These are phyloP conservation scores for Fusarium avenaceum DNA, from an alignment of 2,329 filamentous ascomycete species.

Conservation along the genomic window DNA sequence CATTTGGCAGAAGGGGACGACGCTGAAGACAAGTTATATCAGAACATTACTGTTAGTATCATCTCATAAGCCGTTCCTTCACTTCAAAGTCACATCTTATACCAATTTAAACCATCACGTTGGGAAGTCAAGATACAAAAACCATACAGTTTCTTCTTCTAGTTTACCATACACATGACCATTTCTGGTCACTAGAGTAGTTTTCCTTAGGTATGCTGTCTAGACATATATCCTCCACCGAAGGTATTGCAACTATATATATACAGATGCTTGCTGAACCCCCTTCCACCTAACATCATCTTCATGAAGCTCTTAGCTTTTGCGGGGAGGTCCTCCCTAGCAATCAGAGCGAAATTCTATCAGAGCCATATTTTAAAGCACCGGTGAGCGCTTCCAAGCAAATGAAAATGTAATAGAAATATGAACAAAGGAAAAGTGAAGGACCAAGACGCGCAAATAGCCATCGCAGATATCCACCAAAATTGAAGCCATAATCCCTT, in stretches of 20 bases:
- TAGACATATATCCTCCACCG: slow-evolving; percentile 21
- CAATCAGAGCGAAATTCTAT: slow-evolving; percentile 46
- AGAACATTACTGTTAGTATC: background rate
- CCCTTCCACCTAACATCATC: slow-evolving; percentile 20
- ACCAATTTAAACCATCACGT: background rate
- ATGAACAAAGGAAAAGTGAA: slow-evolving; percentile 47
- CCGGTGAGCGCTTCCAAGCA: slow-evolving; percentile 44
- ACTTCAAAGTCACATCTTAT: too few species aligned
- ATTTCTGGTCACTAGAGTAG: slow-evolving; percentile 25
- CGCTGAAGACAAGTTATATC: slow-evolving; percentile 26
- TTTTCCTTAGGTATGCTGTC: slow-evolving; percentile 34
- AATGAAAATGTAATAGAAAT: slow-evolving; percentile 46
- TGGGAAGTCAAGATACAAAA: slow-evolving; percentile 17
- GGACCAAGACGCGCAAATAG: slow-evolving; percentile 36
- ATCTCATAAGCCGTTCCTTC: background rate
- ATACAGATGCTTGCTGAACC: slow-evolving; percentile 49
- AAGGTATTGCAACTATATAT: slow-evolving; percentile 50
- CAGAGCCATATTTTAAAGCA: slow-evolving; percentile 48
- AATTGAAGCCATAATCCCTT: slow-evolving; percentile 48
- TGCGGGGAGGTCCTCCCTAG: slow-evolving; percentile 21
- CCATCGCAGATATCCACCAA: slow-evolving; percentile 43
- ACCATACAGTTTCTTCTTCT: slow-evolving; percentile 35
- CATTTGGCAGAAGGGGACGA: slow-evolving; percentile 57
- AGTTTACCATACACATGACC: slow-evolving; percentile 29
- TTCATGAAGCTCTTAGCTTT: slow-evolving; percentile 31